Evolutionary conservation across 1,284 basidiomycete genomes (phyloP), one percentile per base, ranked within the genome.

Genomic region (Cryptococcus sp.): DNA sequence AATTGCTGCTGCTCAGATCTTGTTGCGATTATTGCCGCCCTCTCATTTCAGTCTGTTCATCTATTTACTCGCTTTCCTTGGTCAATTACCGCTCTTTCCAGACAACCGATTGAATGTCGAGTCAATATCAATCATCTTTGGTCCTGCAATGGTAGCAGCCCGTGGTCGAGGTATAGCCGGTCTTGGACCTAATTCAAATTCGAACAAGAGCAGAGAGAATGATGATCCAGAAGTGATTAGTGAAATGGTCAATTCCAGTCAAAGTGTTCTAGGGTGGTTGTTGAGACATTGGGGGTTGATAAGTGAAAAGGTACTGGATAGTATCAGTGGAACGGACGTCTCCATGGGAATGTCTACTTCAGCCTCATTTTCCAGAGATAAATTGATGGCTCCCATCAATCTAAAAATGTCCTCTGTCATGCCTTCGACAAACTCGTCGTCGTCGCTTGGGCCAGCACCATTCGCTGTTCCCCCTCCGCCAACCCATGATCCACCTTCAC

Each of bases 1-100:
- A 11, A 63, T 74, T 46, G 55, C 61, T 1, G 66, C 64, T 5
- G 72, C 73, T 14, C 72, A 75, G 53, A 62, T 73, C 49, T 52
- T 76, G 39, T 63, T 76, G 18, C 63, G 68, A 37, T 62, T 76
- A 2, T 60, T 75, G 3, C 74, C 74, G 1, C 62, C 69, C 2
- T 56, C 64, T 22, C 67, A 72, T 41, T 73, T 74, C 57, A 65
- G 61, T 31, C 60, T 75, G 24, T 62, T 76, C 49, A 64, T 74
- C 45, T 76, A 76, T 58, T 61, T 75, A 22, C 55, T 73, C 48
- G 73, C 73, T 2, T 73, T 75, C 52, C 61, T 76, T 28, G 71
- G 67, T 21, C 71, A 75, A 50, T 55, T 75, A 4, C 72, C 72
- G 10, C 62, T 73, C 2, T 70, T 70, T 57, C 60, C 62, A 3